Base-by-base conservation (phyloP, 805 yeast genomes). In the Yarrowia sp. region DNA sequence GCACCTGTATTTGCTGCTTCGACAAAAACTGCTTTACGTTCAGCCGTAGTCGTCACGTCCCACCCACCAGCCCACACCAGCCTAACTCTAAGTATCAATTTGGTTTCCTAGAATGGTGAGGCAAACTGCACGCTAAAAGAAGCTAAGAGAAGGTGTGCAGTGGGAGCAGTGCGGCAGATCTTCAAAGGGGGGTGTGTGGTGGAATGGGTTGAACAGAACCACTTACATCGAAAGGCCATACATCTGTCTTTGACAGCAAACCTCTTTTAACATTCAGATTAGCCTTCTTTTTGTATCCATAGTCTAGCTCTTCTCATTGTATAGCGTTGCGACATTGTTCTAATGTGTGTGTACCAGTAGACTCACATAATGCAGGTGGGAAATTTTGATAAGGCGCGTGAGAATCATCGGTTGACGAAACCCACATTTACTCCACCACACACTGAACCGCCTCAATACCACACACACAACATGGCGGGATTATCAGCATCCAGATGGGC, bases 361-460 rank as follows among this genome's bases (percentile, higher is more conserved):
- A 32, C 38, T 28, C 38, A 41, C 58, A 51, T 51, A 48, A 51
- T 51, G 58, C 58, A 51, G 58, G 58, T 51, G 41, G 41, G 41
- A 35, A 35, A 51, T 51, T 51, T 51, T 51, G 58, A 51, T 51
- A 51, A 51, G 58, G 58, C 58, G 58, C 58, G 58, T 51, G 41
- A 35, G 58, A 51, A 32, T 33, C 40, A 33, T 16, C 58, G 22
- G 32, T 51, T 51, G 28, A 32, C 30, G 3, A 51, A 22, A 21
- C 19, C 41, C 38, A 24, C 41, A 16, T 30, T 17, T 17, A 17
- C 54, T 3, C 17, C 40, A 22, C 28, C 32, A 21, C 30, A 51
- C 41, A 35, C 48, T 16, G 19, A 9, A 24, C 16, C 19, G n/a
- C 19, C 16, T 8, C 17, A 6, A 21, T 4, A 41, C 14, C 17